Percentiles rank a stretch among this genome's conserved stretches.
phyloP scores from a whole-genome alignment of 805 yeast species.

The Candida patagonica region DNA sequence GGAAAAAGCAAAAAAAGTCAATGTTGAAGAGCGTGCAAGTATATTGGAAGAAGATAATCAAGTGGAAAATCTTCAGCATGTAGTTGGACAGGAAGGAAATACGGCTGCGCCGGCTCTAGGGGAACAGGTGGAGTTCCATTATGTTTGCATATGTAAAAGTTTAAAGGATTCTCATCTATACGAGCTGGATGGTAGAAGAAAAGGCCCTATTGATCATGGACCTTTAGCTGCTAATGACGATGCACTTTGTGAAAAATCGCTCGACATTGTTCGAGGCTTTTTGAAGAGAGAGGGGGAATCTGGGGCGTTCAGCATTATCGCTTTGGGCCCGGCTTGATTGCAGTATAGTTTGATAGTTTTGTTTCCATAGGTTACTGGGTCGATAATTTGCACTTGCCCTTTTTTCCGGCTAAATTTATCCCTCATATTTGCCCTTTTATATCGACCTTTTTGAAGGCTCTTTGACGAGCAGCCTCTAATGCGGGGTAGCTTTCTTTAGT shows the following conservation, averaged over 20 bases:
- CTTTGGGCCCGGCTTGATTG: constrained; percentile 38
- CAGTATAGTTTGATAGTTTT: too few relatives aligned
- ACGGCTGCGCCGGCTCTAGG: constrained; percentile 34
- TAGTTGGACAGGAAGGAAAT: constrained; percentile 30
- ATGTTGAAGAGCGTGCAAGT: constrained; percentile 30
- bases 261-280: constrained; percentile 53
- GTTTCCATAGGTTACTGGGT: too few relatives aligned
- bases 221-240: constrained; percentile 35
- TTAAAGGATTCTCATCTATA: constrained; percentile 40
- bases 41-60: constrained; percentile 35
- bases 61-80: constrained; percentile 33
- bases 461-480: constrained; percentile 31
- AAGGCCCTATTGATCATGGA: constrained; percentile 63
- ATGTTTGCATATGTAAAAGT: constrained; percentile 55
- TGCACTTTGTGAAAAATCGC: constrained; percentile 42
- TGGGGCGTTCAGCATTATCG: constrained; percentile 63
- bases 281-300: constrained; percentile 37
- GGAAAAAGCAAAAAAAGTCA: constrained; percentile 18
- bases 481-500: constrained; percentile 24
- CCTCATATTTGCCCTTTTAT: constrained; percentile 70
- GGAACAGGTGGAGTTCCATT: constrained; percentile 55
- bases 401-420: neutral
- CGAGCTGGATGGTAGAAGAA: constrained; percentile 84
- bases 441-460: constrained; percentile 53
- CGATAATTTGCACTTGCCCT: too few relatives aligned